phyloP scores from a whole-genome alignment of 73 alveolate genomes.

The Blepharisma japonicum region DNA sequence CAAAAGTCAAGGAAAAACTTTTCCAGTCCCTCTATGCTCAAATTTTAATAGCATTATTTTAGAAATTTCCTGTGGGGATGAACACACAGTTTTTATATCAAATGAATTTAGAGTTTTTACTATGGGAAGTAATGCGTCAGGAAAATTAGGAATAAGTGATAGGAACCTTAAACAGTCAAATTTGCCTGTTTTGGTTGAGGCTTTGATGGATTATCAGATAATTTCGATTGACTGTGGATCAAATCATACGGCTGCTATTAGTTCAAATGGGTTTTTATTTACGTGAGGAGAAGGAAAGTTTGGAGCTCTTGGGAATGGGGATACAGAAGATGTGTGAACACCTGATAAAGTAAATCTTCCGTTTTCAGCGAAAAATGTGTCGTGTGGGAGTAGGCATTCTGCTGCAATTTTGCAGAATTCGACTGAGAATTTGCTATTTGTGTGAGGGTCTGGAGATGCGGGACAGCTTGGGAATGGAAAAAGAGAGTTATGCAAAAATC shows the following conservation, averaged over 20 bases:
- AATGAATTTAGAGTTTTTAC: constrained; percentile 29
- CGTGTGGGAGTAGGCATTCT: constrained; percentile 30
- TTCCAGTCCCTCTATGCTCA: neutral
- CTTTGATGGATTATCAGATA: constrained; percentile 23
- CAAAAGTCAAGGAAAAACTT: neutral
- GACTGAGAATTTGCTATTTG: neutral
- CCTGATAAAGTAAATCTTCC: constrained; percentile 3
- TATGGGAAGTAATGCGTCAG: constrained; percentile 41
- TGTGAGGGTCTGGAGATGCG: constrained; percentile 33
- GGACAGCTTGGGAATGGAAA: constrained; percentile 38
- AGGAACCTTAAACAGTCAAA: constrained; percentile 2
- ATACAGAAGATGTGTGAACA: neutral
- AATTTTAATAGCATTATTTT: constrained; percentile 36
- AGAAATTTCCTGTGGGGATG: constrained; percentile 52
- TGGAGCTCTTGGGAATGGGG: constrained; percentile 29
- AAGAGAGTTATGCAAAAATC: neutral
- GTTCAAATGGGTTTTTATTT: neutral
- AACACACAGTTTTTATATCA: constrained; percentile 52
- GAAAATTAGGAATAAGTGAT: constrained; percentile 34
- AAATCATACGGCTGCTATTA: constrained; percentile 16
- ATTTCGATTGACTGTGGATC: constrained; percentile 13
- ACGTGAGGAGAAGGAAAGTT: constrained; percentile 14
- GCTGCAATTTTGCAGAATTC: neutral
- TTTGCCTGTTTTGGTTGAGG: constrained; percentile 35
- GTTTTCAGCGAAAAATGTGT: neutral